Evolutionary conservation across 73 alveolate species (phyloP).

Genomic region (Breviolum minutum): DNA sequence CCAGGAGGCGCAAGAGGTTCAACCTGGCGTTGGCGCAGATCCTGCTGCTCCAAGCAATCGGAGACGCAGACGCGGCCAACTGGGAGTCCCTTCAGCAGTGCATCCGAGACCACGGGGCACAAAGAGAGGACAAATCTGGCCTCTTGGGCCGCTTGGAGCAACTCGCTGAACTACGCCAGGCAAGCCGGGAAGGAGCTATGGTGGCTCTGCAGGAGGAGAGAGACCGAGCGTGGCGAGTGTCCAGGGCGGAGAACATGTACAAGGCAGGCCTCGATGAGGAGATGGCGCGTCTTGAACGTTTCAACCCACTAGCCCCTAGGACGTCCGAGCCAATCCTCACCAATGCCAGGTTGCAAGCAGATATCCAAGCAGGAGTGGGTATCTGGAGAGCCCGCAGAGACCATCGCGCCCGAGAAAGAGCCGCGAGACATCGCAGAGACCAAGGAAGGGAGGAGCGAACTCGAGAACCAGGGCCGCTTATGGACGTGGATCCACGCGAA

Average conservation of each 20-base stretch:
- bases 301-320: neutral
- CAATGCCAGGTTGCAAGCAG: neutral
- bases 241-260: neutral
- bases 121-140: neutral
- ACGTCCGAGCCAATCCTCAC: neutral
- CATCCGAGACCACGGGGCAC: neutral
- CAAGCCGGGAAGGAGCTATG: neutral
- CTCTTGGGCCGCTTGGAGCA: neutral
- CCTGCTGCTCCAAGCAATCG: neutral
- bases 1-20: neutral
- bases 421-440: neutral
- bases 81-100: neutral
- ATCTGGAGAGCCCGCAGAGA: neutral
- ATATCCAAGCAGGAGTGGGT: neutral
- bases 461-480: neutral
- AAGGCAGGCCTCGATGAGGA: neutral
- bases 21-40: neutral
- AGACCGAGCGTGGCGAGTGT: neutral
- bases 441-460: neutral
- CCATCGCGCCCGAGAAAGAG: neutral
- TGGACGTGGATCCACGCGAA: neutral
- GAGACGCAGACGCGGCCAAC: neutral
- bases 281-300: neutral
- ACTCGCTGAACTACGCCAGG: neutral
- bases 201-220: neutral